Percentiles rank a stretch among this genome's conserved stretches.
These are phyloP conservation scores for Porphyra umbilicalis DNA, from an alignment of 31 red algal species.

Conservation along the genomic window DNA sequence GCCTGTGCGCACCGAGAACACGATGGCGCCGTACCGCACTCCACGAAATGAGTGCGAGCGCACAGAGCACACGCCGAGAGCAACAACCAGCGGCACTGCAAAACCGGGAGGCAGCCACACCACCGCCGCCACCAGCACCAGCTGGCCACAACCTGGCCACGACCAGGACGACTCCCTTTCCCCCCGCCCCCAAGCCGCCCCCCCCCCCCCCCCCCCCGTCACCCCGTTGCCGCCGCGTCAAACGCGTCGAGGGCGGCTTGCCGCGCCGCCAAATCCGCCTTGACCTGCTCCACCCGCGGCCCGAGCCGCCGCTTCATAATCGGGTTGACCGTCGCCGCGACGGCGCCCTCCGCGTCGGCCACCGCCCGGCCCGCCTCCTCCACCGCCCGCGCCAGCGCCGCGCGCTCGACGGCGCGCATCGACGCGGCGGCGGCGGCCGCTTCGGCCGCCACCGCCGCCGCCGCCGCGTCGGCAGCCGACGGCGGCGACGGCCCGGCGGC, in stretches of 20 bases:
- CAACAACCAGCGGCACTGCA: too few relatives aligned
- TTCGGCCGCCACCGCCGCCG: background rate
- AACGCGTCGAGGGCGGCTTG: background rate
- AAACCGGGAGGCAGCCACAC: too few relatives aligned
- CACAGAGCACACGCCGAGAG: too few relatives aligned
- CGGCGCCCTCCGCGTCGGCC: background rate
- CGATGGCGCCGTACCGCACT: too few relatives aligned
- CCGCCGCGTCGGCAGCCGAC: background rate
- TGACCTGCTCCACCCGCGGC: background rate
- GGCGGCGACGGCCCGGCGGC: background rate
- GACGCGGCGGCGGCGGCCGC: background rate
- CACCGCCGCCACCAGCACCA: too few relatives aligned
- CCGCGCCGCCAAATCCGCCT: background rate
- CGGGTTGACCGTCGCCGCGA: background rate
- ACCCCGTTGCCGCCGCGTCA: background rate
- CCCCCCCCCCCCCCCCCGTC: background rate
- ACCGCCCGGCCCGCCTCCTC: background rate
- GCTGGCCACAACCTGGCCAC: too few relatives aligned
- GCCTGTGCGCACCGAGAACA: too few relatives aligned
- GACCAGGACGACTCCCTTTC: too few relatives aligned
- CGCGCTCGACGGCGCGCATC: background rate
- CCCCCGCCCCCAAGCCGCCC: too few relatives aligned
- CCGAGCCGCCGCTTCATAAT: background rate
- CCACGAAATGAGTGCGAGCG: too few relatives aligned
- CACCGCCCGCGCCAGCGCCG: background rate